A percentile compares a stretch with the other conserved stretches of the same genome.
Conservation (phyloP, 2,329 filamentous ascomycete genomes). For the Thermothelomyces thermophilus region DNA sequence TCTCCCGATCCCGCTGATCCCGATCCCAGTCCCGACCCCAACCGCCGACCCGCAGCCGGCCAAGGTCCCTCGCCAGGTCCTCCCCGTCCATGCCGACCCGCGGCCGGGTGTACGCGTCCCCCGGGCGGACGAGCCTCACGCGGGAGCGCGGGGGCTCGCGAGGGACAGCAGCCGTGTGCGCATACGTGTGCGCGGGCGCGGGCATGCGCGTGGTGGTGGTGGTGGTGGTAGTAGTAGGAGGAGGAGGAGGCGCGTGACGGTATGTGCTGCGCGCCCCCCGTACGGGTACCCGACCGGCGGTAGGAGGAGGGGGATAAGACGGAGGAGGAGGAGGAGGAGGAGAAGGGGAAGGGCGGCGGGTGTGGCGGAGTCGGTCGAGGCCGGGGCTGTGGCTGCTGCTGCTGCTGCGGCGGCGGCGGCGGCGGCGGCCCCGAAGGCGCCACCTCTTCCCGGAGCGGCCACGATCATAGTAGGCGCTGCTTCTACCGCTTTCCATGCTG, state of each 20-base stretch:
- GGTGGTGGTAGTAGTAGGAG: no score
- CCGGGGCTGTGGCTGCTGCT: background rate
- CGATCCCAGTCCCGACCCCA: background rate
- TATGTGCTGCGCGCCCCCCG: no score
- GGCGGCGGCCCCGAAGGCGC: no score
- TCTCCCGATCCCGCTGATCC: background rate
- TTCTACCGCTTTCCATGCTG: background rate
- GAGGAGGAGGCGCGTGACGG: no score
- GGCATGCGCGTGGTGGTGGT: no score
- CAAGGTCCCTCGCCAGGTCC: background rate
- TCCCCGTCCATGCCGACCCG: background rate
- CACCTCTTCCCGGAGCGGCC: no score
- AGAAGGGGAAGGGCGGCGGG: background rate
- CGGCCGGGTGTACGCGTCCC: background rate
- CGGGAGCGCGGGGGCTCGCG: background rate
- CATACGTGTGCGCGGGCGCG: background rate
- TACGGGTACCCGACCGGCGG: no score
- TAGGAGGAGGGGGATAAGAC: no score
- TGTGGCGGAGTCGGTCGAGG: background rate
- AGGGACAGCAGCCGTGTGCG: background rate
- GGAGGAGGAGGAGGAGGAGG: background rate
- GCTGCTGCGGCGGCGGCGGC: background rate
- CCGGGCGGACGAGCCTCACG: background rate
- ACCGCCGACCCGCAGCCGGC: background rate
- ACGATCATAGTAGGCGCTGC: no score